These are phyloP conservation scores for Suhomyces anneliseae DNA, from an alignment of 1,139 yeast species.

Conservation along the genomic window DNA sequence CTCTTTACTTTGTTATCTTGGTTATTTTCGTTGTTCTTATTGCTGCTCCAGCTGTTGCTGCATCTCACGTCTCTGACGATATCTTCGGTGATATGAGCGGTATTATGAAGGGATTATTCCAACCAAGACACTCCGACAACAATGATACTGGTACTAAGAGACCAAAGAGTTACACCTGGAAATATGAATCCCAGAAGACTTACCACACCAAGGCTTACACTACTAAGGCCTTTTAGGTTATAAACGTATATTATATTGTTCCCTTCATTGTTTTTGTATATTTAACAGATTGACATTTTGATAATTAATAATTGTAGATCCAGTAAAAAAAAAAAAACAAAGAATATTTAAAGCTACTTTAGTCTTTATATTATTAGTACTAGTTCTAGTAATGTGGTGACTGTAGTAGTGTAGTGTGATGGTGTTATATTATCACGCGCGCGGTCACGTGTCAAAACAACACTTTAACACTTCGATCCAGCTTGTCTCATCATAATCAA, in stretches of 20 bases:
- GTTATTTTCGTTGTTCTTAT: conserved; percentile 71
- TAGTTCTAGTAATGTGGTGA: background rate
- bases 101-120: conserved; percentile 73
- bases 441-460: no score
- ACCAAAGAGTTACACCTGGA: conserved; percentile 49
- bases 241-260: conserved; percentile 3
- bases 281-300: conserved; percentile 6
- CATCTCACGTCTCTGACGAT: conserved; percentile 35
- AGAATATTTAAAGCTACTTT: no score
- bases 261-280: conserved; percentile 10
- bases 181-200: conserved; percentile 56
- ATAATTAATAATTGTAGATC: background rate
- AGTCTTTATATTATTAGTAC: background rate
- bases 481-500: background rate
- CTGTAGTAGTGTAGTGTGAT: background rate
- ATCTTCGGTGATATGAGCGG: conserved; percentile 28
- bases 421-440: no score
- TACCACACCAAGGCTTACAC: conserved; percentile 56
- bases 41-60: conserved; percentile 90
- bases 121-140: conserved; percentile 78
- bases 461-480: background rate
- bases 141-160: conserved; percentile 76
- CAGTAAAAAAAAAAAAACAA: no score
- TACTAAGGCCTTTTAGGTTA: conserved; percentile 51
- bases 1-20: conserved; percentile 73